Evolutionary conservation across 305 asterid genomes (phyloP), one percentile per base, ranked within the genome.

Genomic region (Fraxinus velutina): DNA sequence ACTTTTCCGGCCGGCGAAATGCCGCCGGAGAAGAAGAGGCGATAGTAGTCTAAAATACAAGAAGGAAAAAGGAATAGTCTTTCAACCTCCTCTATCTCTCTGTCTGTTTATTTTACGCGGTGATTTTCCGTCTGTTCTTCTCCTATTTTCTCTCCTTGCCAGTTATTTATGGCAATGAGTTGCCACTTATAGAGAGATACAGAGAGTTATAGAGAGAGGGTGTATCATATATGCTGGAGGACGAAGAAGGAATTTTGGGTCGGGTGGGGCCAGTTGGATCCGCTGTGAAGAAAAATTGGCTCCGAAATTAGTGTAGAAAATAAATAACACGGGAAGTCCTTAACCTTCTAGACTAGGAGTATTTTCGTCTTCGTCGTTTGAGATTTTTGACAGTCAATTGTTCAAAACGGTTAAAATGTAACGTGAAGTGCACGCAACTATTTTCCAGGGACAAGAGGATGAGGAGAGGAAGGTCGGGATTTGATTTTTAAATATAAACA

Each of bases 1-100:
- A 62, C 75, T 73, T 80, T 83, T 78, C 91, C 93, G 91, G 94
- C 87, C 62, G 87, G 86, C 86, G 37, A 72, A 80, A 78, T 68
- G 88, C 89, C 85, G 90, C 88, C 89, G 88, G 89, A 73, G 80
- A 71, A 33, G 82, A 74, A 57, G 42, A 68, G 78, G 70, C 5
- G 8, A 12, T 4, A 34, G 2, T 10, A n/a, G 32, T 9, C 1
- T 22, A 7, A 24, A 68, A 12, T 42, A 15, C 15, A 8, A 73
- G 73, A 34, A 32, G 79, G 80, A 42, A 73, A 78, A 78, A 39
- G 42, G 66, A 79, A 55, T 19, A 75, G 32, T 55, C 64, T 33
- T 19, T 39, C 83, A 72, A 15, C 82, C 79, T 76, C 36, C 37
- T 33, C 37, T 81, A 62, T 19, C 78, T 79, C 50, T 42, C 77